Conservation (phyloP, 2,329 filamentous ascomycete species). For the Hymenoscyphus scutula region DNA sequence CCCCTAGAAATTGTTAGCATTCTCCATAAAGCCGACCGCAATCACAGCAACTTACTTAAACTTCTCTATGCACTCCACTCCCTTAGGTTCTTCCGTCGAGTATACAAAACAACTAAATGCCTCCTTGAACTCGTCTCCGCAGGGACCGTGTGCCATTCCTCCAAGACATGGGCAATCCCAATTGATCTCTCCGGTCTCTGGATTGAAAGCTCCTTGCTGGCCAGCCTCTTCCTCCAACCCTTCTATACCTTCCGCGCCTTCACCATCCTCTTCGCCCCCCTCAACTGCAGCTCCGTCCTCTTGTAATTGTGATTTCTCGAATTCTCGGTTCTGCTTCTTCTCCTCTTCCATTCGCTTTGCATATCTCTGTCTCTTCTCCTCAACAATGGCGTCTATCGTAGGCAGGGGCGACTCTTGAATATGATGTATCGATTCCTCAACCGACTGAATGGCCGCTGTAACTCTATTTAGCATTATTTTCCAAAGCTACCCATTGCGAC, state of each 20-base stretch:
- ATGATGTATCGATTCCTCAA: slow-evolving; percentile 37
- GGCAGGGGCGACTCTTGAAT: slow-evolving; percentile 52
- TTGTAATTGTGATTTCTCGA: slow-evolving; percentile 24
- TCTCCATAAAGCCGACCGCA: slow-evolving; percentile 10
- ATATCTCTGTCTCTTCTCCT: slow-evolving; percentile 53
- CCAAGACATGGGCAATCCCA: slow-evolving; percentile 98
- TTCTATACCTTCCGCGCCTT: slow-evolving; percentile 41
- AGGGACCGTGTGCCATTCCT: slow-evolving; percentile 95
- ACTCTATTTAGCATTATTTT: not conserved
- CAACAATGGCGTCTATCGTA: slow-evolving; percentile 66
- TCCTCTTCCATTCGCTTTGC: slow-evolving; percentile 29
- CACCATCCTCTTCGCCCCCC: slow-evolving; percentile 31
- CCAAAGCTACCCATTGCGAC: slow-evolving; percentile 35
- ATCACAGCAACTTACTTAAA: slow-evolving; percentile 71
- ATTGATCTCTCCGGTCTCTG: slow-evolving; percentile 98
- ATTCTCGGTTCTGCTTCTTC: slow-evolving; percentile 24
- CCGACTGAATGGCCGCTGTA: slow-evolving; percentile 34
- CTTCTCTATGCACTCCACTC: slow-evolving; percentile 95
- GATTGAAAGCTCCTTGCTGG: slow-evolving; percentile 92
- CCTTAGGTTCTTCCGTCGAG: slow-evolving; percentile 91
- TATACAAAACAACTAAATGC: slow-evolving; percentile 99
- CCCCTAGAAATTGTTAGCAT: slow-evolving; percentile 52
- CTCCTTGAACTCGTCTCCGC: slow-evolving; percentile 89
- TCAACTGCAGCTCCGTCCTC: slow-evolving; percentile 30
- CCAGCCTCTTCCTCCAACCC: slow-evolving; percentile 76